Conservation (phyloP, 2,329 filamentous ascomycete species). For the Pezicula carpinea region DNA sequence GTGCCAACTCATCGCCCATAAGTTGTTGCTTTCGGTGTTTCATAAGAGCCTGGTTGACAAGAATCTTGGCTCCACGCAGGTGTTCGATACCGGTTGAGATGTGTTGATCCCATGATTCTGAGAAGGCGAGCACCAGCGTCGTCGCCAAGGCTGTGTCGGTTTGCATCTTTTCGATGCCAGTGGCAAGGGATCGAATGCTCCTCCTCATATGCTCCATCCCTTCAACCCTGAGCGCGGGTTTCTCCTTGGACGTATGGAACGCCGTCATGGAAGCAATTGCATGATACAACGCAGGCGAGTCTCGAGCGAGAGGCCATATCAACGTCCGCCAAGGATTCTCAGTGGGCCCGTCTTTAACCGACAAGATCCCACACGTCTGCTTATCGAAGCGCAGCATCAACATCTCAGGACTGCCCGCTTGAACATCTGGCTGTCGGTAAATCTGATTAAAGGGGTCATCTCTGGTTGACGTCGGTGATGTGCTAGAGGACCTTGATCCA, state of each 20-base stretch:
- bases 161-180: conserved; percentile 58
- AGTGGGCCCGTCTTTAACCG: conserved; percentile 62
- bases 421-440: conserved; percentile 42
- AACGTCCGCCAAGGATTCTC: conserved; percentile 70
- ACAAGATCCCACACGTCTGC: conserved; percentile 65
- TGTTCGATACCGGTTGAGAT: conserved; percentile 66
- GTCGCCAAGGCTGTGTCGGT: conserved; percentile 64
- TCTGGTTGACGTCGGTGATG: conserved; percentile 12
- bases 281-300: conserved; percentile 62
- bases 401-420: conserved; percentile 52
- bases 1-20: conserved; percentile 42
- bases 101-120: conserved; percentile 67
- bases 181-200: conserved; percentile 54
- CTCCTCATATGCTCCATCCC: conserved; percentile 67
- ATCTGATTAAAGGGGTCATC: conserved; percentile 28
- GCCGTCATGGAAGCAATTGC: conserved; percentile 65
- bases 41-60: conserved; percentile 55
- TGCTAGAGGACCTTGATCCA: conserved; percentile 16
- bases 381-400: conserved; percentile 59
- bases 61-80: conserved; percentile 60
- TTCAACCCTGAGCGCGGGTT: conserved; percentile 51
- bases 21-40: conserved; percentile 38
- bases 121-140: conserved; percentile 64
- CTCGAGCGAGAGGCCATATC: conserved; percentile 62
- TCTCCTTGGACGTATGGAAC: conserved; percentile 59